phyloP scores from a whole-genome alignment of 164 flowering plant species.

The Vitis vinifera region ASM3070453v1 NC_081808.1:3801501-3802000 shows the following conservation, averaged over 20 bases:
- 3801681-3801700: neutral
- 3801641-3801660: constrained; percentile 41
- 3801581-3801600: constrained; percentile 67
- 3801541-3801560: constrained; percentile 84
- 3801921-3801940: constrained; percentile 38
- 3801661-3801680: neutral
- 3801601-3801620: constrained; percentile 69
- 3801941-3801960: constrained; percentile 70
- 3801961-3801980: constrained; percentile 86
- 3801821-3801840: constrained; percentile 41
- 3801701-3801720: neutral
- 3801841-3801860: constrained; percentile 26
- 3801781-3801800: constrained; percentile 87
- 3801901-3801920: constrained; percentile 46
- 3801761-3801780: constrained; percentile 88
- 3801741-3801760: constrained; percentile 37
- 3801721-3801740: too few relatives aligned
- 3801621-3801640: constrained; percentile 80
- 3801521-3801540: constrained; percentile 92
- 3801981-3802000: constrained; percentile 94
- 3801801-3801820: constrained; percentile 44
- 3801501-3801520: constrained; percentile 92
- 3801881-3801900: constrained; percentile 48
- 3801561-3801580: constrained; percentile 67
- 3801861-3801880: constrained; percentile 37